Percentiles rank a stretch among this genome's conserved stretches.
These are phyloP conservation scores for Arthrobotrys iridis DNA, from an alignment of 2,329 filamentous ascomycete genomes.

Conservation along the genomic window DNA sequence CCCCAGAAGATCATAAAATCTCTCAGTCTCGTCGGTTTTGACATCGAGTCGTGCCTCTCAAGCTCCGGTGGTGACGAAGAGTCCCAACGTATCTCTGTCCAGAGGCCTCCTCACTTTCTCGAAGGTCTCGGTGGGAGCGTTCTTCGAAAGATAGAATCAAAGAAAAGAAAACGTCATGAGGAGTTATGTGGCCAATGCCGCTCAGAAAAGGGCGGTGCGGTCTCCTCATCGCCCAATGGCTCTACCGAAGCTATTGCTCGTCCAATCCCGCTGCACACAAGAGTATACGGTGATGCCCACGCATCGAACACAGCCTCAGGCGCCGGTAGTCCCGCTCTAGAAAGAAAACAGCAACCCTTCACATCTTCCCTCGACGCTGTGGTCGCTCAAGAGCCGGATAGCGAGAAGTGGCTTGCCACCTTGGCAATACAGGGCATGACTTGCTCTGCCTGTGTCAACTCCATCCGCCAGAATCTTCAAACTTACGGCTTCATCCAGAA, in stretches of 20 bases:
- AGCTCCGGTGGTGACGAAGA: conserved; percentile 26
- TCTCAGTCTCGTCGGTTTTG: conserved; percentile 70
- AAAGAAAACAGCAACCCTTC: conserved; percentile 31
- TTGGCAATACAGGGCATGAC: conserved; percentile 78
- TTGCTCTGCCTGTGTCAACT: conserved; percentile 74
- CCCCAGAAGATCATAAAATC: conserved; percentile 62
- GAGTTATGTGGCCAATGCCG: conserved; percentile 49
- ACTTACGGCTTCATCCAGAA: conserved; percentile 70
- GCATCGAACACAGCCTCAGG: conserved; percentile 21
- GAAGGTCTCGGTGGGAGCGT: conserved; percentile 32
- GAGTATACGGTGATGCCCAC: conserved; percentile 19
- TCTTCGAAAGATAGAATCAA: conserved; percentile 23
- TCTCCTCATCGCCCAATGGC: neutral
- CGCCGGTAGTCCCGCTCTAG: conserved; percentile 31
- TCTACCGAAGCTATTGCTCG: conserved; percentile 13
- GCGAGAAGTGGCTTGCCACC: conserved; percentile 65
- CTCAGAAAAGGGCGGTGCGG: conserved; percentile 18
- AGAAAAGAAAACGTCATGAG: conserved; percentile 44
- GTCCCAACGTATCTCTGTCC: conserved; percentile 1
- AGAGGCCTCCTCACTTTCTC: conserved; percentile 30
- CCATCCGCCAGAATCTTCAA: conserved; percentile 70
- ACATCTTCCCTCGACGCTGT: conserved; percentile 53
- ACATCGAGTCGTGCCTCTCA: conserved; percentile 62
- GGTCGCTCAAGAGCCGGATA: conserved; percentile 61
- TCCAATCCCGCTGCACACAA: neutral